Evolutionary conservation across 2,329 filamentous ascomycete genomes (phyloP).

Genomic region (Incumbomyces delicatus): DNA sequence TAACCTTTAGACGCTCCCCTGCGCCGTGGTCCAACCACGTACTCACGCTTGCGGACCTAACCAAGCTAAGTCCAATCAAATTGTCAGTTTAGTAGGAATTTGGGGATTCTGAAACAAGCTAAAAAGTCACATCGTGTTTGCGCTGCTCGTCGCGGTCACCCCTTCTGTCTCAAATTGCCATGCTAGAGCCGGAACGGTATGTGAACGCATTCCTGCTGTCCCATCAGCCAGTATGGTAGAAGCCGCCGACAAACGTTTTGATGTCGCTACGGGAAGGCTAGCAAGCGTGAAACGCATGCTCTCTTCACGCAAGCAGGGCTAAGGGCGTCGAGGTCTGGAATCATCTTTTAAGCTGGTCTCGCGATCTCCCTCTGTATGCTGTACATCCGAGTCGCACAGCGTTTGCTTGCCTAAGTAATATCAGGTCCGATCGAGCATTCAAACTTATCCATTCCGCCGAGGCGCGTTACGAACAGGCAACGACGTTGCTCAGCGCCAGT

Average conservation of each 20-base stretch:
- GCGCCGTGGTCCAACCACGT: too few relatives aligned
- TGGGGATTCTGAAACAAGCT: background rate
- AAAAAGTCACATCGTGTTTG: background rate
- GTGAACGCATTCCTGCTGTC: background rate
- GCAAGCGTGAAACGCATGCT: background rate
- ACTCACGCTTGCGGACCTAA: too few relatives aligned
- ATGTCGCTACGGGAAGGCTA: background rate
- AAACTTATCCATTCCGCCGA: too few relatives aligned
- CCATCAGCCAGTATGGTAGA: background rate
- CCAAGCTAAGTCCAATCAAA: too few relatives aligned
- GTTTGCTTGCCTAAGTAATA: too few relatives aligned
- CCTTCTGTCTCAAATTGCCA: background rate
- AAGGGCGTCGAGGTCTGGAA: too few relatives aligned
- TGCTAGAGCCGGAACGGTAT: slow-evolving; percentile 1
- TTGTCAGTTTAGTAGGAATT: background rate
- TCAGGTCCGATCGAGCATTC: too few relatives aligned
- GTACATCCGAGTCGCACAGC: too few relatives aligned
- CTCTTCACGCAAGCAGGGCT: background rate
- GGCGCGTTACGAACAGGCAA: too few relatives aligned
- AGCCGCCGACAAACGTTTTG: background rate
- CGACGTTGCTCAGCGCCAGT: too few relatives aligned
- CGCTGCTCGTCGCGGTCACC: background rate
- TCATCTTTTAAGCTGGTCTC: background rate
- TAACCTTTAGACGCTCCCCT: too few relatives aligned
- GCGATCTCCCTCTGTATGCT: background rate